Percentiles rank a stretch among this genome's conserved stretches.
Conservation (phyloP, 805 yeast species). For the Danielia reshetovae region DNA sequence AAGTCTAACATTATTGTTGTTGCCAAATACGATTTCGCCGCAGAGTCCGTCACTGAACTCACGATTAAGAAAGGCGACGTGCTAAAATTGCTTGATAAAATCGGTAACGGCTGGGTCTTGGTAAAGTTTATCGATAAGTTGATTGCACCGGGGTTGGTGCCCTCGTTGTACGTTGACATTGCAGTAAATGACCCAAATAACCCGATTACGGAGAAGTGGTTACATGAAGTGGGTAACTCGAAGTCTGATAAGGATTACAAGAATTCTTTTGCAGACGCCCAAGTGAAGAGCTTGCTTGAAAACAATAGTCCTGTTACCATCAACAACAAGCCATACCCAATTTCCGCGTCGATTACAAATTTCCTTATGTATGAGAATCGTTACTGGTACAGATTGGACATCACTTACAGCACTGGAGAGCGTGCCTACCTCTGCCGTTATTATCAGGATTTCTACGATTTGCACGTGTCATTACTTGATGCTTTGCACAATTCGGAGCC, state of each 20-base stretch:
- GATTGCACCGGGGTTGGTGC: conserved; percentile 47
- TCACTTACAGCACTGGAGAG: conserved; percentile 30
- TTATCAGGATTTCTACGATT: conserved; percentile 48
- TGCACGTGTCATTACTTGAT: conserved; percentile 34
- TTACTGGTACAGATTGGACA: conserved; percentile 50
- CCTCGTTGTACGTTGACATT: conserved; percentile 46
- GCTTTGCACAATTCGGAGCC: conserved; percentile 12
- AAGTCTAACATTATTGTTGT: conserved; percentile 39
- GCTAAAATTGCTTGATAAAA: conserved; percentile 44
- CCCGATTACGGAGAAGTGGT: conserved; percentile 38
- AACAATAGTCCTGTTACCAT: conserved; percentile 21
- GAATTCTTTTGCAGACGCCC: conserved; percentile 20
- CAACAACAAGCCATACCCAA: conserved; percentile 30
- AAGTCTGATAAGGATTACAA: neutral
- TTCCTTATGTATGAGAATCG: conserved; percentile 40
- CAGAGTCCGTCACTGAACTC: conserved; percentile 43
- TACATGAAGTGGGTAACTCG: conserved; percentile 16
- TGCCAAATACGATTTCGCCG: conserved; percentile 42
- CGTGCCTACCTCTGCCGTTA: conserved; percentile 43
- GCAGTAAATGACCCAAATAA: conserved; percentile 38
- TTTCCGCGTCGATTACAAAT: conserved; percentile 35
- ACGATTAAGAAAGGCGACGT: conserved; percentile 48
- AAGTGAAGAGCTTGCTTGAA: conserved; percentile 21
- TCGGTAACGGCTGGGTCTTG: conserved; percentile 52
- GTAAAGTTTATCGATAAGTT: conserved; percentile 52